Percentiles rank a stretch among this genome's conserved stretches.
phyloP scores from a whole-genome alignment of 495 filamentous ascomycete species.

The Pyrenula aspistea region DNA sequence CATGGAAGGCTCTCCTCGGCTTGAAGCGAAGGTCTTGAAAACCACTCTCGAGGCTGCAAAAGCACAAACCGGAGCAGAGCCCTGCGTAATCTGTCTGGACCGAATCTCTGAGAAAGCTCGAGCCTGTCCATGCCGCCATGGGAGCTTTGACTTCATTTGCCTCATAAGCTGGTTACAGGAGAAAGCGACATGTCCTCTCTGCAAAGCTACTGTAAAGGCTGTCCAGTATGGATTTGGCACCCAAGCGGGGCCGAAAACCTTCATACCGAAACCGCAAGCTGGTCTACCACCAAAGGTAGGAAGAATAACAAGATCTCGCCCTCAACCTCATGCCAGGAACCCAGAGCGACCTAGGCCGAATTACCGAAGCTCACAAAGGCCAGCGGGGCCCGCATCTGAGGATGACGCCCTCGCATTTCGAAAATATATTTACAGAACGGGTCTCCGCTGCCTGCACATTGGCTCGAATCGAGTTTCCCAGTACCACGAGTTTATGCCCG shows the following conservation, averaged over 20 bases:
- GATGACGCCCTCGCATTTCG: conserved; percentile 55
- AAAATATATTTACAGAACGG: conserved; percentile 61
- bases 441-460: conserved; percentile 72
- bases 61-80: conserved; percentile 10
- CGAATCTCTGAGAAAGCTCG: conserved; percentile 56
- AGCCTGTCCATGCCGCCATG: conserved; percentile 64
- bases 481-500: conserved; percentile 64
- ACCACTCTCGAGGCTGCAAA: conserved; percentile 29
- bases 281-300: background rate
- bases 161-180: conserved; percentile 74
- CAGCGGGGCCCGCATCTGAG: background rate
- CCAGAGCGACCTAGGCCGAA: background rate
- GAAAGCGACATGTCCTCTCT: conserved; percentile 63
- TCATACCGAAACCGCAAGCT: background rate
- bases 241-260: background rate
- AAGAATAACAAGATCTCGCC: background rate
- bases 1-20: background rate
- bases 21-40: conserved; percentile 30
- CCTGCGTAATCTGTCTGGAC: conserved; percentile 60
- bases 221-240: conserved; percentile 51
- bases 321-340: background rate
- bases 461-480: conserved; percentile 72
- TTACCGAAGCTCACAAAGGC: background rate
- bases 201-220: conserved; percentile 51
- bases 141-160: conserved; percentile 75